These are phyloP conservation scores for Aspergillus sp. DNA, from an alignment of 2,329 filamentous ascomycete genomes.

Conservation along the genomic window DNA sequence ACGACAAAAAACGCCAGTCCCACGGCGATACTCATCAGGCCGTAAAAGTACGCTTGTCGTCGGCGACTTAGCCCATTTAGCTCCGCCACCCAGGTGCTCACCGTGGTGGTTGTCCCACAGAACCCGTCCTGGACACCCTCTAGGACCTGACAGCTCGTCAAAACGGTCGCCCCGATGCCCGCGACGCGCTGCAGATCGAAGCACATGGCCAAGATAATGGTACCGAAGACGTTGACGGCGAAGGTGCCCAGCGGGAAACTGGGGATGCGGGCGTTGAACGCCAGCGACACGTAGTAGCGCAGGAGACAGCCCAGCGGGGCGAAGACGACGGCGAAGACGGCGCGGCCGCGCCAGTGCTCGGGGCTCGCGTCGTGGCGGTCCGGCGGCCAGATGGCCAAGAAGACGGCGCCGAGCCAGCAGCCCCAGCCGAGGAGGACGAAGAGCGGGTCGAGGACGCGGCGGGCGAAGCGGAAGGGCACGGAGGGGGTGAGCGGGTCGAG, in stretches of 20 bases:
- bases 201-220: conserved; percentile 68
- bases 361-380: conserved; percentile 39
- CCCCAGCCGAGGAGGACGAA: conserved; percentile 66
- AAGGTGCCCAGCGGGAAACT: conserved; percentile 86
- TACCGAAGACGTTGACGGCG: conserved; percentile 73
- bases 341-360: conserved; percentile 71
- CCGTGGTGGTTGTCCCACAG: conserved; percentile 64
- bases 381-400: conserved; percentile 71
- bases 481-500: conserved; percentile 59
- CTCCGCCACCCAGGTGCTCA: conserved; percentile 67
- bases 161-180: conserved; percentile 38
- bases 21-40: conserved; percentile 44
- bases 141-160: conserved; percentile 63
- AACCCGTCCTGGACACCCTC: conserved; percentile 67
- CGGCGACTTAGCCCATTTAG: conserved; percentile 51
- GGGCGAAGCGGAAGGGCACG: conserved; percentile 56
- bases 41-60: conserved; percentile 62
- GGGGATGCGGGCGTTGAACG: conserved; percentile 65
- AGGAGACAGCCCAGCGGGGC: conserved; percentile 74
- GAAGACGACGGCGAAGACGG: conserved; percentile 75
- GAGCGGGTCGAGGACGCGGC: conserved; percentile 62
- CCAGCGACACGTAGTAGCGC: conserved; percentile 69
- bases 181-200: conserved; percentile 72
- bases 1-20: conserved; percentile 50
- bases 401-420: conserved; percentile 73